Base-by-base conservation (phyloP, 2,329 filamentous ascomycete species). In the Pestalotiopsis fici region DNA sequence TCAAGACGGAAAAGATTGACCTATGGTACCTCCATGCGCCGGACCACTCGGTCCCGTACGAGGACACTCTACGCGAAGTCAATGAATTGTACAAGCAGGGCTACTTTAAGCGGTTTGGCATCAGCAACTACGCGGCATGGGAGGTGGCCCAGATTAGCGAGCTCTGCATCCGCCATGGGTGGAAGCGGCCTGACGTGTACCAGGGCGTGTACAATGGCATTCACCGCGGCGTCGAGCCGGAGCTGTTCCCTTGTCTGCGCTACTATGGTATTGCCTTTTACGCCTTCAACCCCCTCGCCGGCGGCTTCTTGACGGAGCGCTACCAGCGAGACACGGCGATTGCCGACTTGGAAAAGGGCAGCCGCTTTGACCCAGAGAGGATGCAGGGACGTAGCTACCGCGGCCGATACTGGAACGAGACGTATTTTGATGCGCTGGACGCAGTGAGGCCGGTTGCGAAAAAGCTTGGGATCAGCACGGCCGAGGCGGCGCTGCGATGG, bases 131-230 rank as follows among this genome's bases (percentile, higher is more conserved):
- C 70, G 75, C 76, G 0, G 79, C 79, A 1, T 76, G 76, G 2
- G 82, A 86, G 67, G 83, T 87, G 0, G 76, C 81, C 62, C 65
- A 78, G 57, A 76, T 86, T 3, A 65, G 83, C 39, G 73, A 77
- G 11, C 79, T 85, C 13, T 86, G 83, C 69, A 77, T 82, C 47
- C 68, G 79, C 21, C 74, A 79, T 3, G 78, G 78, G 1, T 85
- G 74, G 28, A 76, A 83, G 15, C 78, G 78, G 65, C 84, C 84
- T 0, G 77, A 73, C 4, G 81, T 84, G 3, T 86, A 84, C 68
- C 81, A 87, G 69, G 83, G 84, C 1, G 77, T 81, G 7, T 86
- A 86, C 73, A 85, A 85, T 65, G 75, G 80, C 7, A 72, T 86
- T 13, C 77, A 77, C 3, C 77, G 85, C 57, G 73, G 77, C 2